A percentile compares a stretch with the other conserved stretches of the same genome.
These are phyloP conservation scores for Tulasnella calospora DNA, from an alignment of 768 basidiomycete species.

Conservation along the genomic window DNA sequence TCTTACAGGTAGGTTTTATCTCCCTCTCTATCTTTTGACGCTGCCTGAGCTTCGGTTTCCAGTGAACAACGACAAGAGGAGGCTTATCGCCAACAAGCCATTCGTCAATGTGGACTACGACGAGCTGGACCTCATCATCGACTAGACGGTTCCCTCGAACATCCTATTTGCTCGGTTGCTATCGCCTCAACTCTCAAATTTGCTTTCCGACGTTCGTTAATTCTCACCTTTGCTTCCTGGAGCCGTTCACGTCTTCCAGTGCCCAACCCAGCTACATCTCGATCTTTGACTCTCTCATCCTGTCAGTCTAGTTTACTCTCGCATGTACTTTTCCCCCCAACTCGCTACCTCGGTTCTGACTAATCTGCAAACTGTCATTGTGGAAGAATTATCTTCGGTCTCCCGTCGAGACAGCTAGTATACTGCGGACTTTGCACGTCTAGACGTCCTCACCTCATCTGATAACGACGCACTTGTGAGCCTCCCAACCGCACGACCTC, in stretches of 20 bases:
- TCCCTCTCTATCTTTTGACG: neutral
- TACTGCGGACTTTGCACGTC: neutral
- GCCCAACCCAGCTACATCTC: neutral
- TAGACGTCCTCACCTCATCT: neutral
- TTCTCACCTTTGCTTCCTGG: neutral
- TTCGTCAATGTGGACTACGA: slow-evolving; percentile 18
- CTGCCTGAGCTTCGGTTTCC: neutral
- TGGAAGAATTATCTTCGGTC: neutral
- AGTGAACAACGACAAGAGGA: slow-evolving; percentile 6
- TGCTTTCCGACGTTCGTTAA: neutral
- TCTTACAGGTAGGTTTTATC: neutral
- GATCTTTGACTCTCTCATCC: neutral
- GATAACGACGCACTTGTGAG: neutral
- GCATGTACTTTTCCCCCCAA: neutral
- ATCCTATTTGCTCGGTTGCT: no score
- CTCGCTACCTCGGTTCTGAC: neutral
- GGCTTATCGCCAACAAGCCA: slow-evolving; percentile 3
- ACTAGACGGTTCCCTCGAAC: neutral
- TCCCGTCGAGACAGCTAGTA: neutral
- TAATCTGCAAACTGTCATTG: neutral
- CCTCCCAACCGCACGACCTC: neutral
- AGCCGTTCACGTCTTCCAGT: neutral
- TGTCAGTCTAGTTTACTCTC: neutral
- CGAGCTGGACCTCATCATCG: slow-evolving; percentile 19
- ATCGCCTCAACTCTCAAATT: neutral